Evolutionary conservation across 1,139 yeast species (phyloP).

Genomic region (Taphrina communis): DNA sequence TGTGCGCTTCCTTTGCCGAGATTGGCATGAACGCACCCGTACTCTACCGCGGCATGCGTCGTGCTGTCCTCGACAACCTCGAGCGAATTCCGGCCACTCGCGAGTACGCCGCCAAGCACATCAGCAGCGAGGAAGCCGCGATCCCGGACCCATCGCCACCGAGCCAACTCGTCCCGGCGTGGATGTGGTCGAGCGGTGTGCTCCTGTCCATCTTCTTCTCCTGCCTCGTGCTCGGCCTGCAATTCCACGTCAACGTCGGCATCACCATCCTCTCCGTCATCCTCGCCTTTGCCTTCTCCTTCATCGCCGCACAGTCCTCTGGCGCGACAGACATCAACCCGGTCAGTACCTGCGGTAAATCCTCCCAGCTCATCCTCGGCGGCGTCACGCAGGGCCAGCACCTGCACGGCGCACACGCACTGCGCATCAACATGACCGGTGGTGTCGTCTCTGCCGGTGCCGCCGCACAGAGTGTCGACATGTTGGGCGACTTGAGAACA

Average conservation of each 20-base stretch:
- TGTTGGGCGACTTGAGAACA: constrained; percentile 42
- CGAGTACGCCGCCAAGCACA: constrained; percentile 26
- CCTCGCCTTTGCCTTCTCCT: constrained; percentile 40
- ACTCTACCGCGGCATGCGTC: constrained; percentile 34
- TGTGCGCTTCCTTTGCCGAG: constrained; percentile 43
- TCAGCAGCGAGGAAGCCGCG: constrained; percentile 11
- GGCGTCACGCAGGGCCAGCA: constrained; percentile 41
- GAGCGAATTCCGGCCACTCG: constrained; percentile 29
- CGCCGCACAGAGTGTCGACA: constrained; percentile 43
- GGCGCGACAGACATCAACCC: constrained; percentile 43
- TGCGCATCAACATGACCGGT: constrained; percentile 40
- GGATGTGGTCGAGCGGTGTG: constrained; percentile 41
- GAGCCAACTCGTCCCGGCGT: constrained; percentile 36
- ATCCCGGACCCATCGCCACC: constrained; percentile 39
- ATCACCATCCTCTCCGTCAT: constrained; percentile 38
- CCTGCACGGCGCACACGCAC: constrained; percentile 31
- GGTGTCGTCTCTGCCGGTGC: constrained; percentile 42
- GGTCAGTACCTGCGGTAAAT: constrained; percentile 42
- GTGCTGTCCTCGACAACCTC: constrained; percentile 26
- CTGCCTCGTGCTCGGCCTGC: constrained; percentile 41
- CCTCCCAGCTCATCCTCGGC: constrained; percentile 41
- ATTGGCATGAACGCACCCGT: constrained; percentile 38
- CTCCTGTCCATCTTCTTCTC: constrained; percentile 37
- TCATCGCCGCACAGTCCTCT: constrained; percentile 42
- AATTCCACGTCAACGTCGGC: constrained; percentile 37